phyloP scores from a whole-genome alignment of 2,329 filamentous ascomycete genomes.

The Fusarium sp. region DNA sequence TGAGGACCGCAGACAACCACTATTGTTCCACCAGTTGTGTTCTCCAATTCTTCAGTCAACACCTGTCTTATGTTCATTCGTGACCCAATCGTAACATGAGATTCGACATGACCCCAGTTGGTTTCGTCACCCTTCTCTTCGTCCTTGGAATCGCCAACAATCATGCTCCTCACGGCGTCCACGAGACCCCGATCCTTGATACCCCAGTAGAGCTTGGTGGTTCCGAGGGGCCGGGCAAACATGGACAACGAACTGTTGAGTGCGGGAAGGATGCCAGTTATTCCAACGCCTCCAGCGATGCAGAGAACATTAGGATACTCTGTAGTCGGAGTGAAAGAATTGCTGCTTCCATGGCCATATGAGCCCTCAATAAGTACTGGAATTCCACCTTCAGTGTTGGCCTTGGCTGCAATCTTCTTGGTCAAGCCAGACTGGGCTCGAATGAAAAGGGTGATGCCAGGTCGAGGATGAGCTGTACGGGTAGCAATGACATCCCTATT shows the following conservation, averaged over 20 bases:
- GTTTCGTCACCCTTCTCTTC: slow-evolving; percentile 1
- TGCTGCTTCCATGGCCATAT: slow-evolving; percentile 44
- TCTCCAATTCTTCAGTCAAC: slow-evolving; percentile 39
- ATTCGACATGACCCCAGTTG: slow-evolving; percentile 45
- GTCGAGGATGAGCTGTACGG: neutral
- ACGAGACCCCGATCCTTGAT: slow-evolving; percentile 42
- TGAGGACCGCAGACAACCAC: slow-evolving; percentile 47
- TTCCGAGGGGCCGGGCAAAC: slow-evolving; percentile 33
- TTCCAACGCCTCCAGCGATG: slow-evolving; percentile 50
- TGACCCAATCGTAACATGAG: slow-evolving; percentile 46
- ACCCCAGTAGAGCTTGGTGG: slow-evolving; percentile 49
- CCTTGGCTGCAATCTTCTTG: slow-evolving; percentile 27
- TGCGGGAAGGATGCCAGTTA: slow-evolving; percentile 46
- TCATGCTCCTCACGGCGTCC: slow-evolving; percentile 41
- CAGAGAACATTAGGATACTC: slow-evolving; percentile 45
- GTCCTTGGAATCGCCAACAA: slow-evolving; percentile 18
- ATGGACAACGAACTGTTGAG: slow-evolving; percentile 37
- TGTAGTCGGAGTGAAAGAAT: slow-evolving; percentile 26
- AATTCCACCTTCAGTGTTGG: slow-evolving; percentile 25
- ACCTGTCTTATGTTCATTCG: slow-evolving; percentile 44
- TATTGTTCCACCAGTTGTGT: slow-evolving; percentile 40
- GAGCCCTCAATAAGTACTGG: slow-evolving; percentile 47
- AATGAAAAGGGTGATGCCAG: slow-evolving; percentile 47
- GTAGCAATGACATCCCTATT: neutral
- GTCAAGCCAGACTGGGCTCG: slow-evolving; percentile 44